These are phyloP conservation scores for Podospora didyma DNA, from an alignment of 495 filamentous ascomycete species.

Conservation along the genomic window DNA sequence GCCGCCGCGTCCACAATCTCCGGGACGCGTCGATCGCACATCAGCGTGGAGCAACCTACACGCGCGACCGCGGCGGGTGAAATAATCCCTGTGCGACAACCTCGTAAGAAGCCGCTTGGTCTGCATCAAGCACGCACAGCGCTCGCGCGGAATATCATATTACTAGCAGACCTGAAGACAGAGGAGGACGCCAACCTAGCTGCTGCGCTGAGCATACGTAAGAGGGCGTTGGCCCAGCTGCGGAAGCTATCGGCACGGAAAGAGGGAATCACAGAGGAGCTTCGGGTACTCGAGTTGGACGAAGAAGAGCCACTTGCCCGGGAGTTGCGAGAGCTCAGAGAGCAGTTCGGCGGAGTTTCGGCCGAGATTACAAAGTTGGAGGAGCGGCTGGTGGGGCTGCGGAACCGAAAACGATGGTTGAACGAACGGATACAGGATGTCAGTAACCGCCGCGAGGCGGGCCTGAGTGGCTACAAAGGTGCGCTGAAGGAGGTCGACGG, in stretches of 20 bases:
- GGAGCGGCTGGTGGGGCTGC: slow-evolving; percentile 62
- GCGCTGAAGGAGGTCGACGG: slow-evolving; percentile 68
- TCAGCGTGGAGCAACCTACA: slow-evolving; percentile 18
- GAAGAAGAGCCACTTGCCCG: slow-evolving; percentile 44
- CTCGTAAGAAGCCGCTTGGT: slow-evolving; percentile 50
- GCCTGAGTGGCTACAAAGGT: slow-evolving; percentile 46
- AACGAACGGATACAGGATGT: slow-evolving; percentile 56
- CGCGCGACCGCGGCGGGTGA: slow-evolving; percentile 28
- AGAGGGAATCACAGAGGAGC: slow-evolving; percentile 38
- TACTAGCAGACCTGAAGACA: slow-evolving; percentile 66
- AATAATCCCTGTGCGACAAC: slow-evolving; percentile 62
- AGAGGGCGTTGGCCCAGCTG: slow-evolving; percentile 56
- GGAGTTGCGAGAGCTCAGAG: slow-evolving; percentile 53
- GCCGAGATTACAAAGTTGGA: slow-evolving; percentile 58
- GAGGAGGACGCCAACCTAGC: slow-evolving; percentile 64
- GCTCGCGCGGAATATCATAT: slow-evolving; percentile 65
- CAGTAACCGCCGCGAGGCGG: slow-evolving; percentile 54
- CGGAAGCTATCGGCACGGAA: slow-evolving; percentile 55
- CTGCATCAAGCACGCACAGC: slow-evolving; percentile 66
- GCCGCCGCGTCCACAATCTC: not conserved
- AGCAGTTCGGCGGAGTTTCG: slow-evolving; percentile 51
- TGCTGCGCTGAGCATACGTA: slow-evolving; percentile 52
- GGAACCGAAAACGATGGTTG: slow-evolving; percentile 57
- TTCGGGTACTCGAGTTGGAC: slow-evolving; percentile 35
- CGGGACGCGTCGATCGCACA: slow-evolving; percentile 17